A percentile compares a stretch with the other conserved stretches of the same genome.
Conservation (phyloP, 140 eudicot genomes). For the Bidens hawaiensis region DNA sequence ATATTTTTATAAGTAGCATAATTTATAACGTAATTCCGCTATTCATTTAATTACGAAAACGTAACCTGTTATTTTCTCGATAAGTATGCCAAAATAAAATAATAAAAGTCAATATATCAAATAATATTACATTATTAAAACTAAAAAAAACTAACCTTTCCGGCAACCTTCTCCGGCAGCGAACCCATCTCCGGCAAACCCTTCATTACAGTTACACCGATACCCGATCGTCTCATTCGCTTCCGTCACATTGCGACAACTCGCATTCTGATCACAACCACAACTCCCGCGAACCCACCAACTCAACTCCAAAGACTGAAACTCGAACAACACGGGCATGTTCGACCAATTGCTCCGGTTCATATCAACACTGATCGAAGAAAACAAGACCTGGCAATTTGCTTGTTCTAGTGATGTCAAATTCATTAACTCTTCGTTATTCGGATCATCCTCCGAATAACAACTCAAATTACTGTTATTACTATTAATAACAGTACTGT, state of each 20-base stretch:
- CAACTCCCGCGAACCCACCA: slow-evolving; percentile 76
- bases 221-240: slow-evolving; percentile 18
- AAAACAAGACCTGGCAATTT: slow-evolving; percentile 33
- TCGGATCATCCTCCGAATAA: slow-evolving; percentile 23
- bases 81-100: no score
- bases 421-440: slow-evolving; percentile 20
- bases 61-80: no score
- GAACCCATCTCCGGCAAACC: slow-evolving; percentile 80
- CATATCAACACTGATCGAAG: slow-evolving; percentile 45
- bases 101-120: no score
- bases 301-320: slow-evolving; percentile 58
- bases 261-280: slow-evolving; percentile 35
- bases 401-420: slow-evolving; percentile 3
- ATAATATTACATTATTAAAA: background rate
- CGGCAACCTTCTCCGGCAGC: slow-evolving; percentile 53
- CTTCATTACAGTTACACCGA: slow-evolving; percentile 60
- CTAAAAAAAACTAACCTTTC: slow-evolving; percentile 43
- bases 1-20: no score
- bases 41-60: no score
- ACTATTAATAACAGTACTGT: no score
- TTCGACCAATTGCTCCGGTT: slow-evolving; percentile 11
- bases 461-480: slow-evolving; percentile 18
- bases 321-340: slow-evolving; percentile 40
- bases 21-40: no score
- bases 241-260: slow-evolving; percentile 21